Evolutionary conservation across 2,329 filamentous ascomycete species (phyloP).

Genomic region (Fusarium palustre): DNA sequence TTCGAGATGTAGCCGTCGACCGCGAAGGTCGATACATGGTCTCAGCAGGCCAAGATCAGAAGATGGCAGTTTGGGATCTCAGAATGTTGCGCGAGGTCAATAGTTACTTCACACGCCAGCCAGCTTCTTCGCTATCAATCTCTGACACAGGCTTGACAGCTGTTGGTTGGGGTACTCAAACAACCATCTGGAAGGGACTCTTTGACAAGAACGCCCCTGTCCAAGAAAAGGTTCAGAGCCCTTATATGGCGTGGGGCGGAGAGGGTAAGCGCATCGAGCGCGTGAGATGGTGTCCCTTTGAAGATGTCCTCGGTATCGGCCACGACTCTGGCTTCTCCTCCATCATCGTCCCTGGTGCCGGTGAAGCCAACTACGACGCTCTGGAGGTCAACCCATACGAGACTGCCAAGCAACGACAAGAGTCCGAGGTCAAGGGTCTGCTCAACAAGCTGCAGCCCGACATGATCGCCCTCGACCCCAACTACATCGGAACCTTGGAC

Average conservation of each 20-base stretch:
- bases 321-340: conserved; percentile 90
- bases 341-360: conserved; percentile 91
- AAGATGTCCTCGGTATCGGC: conserved; percentile 88
- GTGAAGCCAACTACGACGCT: conserved; percentile 95
- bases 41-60: conserved; percentile 86
- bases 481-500: conserved; percentile 90
- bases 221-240: conserved; percentile 84
- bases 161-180: conserved; percentile 89
- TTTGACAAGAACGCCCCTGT: conserved; percentile 79
- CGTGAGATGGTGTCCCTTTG: conserved; percentile 92
- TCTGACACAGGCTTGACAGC: conserved; percentile 90
- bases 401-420: conserved; percentile 90
- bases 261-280: conserved; percentile 85
- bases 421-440: conserved; percentile 87
- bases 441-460: conserved; percentile 96
- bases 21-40: conserved; percentile 96
- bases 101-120: conserved; percentile 85
- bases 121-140: conserved; percentile 85
- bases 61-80: conserved; percentile 96
- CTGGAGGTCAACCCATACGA: conserved; percentile 96
- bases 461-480: conserved; percentile 95
- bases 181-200: conserved; percentile 90
- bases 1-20: conserved; percentile 86
- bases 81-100: conserved; percentile 94
- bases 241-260: conserved; percentile 94